Conservation (phyloP, 306 rosid genomes). For the Casuarina glauca region DNA sequence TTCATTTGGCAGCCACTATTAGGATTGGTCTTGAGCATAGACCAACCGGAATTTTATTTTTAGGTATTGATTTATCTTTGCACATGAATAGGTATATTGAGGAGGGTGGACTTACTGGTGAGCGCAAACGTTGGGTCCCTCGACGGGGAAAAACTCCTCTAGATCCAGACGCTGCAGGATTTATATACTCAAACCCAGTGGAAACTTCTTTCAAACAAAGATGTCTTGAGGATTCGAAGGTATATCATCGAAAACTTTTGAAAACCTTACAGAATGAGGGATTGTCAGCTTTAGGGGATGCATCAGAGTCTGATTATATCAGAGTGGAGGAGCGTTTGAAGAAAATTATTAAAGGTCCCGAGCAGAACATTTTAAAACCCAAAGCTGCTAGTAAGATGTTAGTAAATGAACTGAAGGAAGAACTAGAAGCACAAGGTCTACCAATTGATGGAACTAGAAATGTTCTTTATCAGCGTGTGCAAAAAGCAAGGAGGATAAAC, state of each 20-base stretch:
- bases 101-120: constrained; percentile 98
- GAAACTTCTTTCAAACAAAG: constrained; percentile 95
- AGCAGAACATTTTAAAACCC: constrained; percentile 78
- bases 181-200: constrained; percentile 87
- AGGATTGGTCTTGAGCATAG: constrained; percentile 13
- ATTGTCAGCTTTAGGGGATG: constrained; percentile 70
- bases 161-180: constrained; percentile 93
- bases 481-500: constrained; percentile 97
- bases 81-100: constrained; percentile 61
- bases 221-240: constrained; percentile 72
- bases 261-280: constrained; percentile 74
- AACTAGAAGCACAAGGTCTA: constrained; percentile 89
- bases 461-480: constrained; percentile 98
- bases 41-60: constrained; percentile 1
- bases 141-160: constrained; percentile 89
- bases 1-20: constrained; percentile 24
- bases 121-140: constrained; percentile 97
- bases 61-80: constrained; percentile 23
- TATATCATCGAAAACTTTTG: constrained; percentile 67
- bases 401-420: constrained; percentile 89
- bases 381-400: constrained; percentile 98
- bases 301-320: constrained; percentile 75
- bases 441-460: constrained; percentile 96
- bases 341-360: constrained; percentile 86
- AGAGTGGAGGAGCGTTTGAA: constrained; percentile 76